Conservation (phyloP, 495 filamentous ascomycete species). For the Annulohypoxylon bovei region DNA sequence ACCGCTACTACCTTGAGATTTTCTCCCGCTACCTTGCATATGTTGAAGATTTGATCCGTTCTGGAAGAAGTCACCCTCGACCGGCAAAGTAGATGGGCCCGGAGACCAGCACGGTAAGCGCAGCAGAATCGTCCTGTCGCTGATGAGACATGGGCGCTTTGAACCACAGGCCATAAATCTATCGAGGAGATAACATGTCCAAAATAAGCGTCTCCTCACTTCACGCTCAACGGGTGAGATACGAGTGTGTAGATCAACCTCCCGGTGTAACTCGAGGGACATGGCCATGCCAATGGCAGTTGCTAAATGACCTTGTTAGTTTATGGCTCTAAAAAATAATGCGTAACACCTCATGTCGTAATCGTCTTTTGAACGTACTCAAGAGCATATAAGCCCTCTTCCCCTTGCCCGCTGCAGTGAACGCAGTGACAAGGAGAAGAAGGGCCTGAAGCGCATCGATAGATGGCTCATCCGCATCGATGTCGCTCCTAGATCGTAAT, state of each 20-base stretch:
- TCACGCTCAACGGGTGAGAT: slow-evolving; percentile 73
- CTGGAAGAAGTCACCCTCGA: slow-evolving; percentile 81
- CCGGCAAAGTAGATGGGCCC: slow-evolving; percentile 61
- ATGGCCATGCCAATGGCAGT: slow-evolving; percentile 83
- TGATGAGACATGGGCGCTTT: slow-evolving; percentile 77
- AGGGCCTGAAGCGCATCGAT: slow-evolving; percentile 79
- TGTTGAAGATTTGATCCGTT: slow-evolving; percentile 77
- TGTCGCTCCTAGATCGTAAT: slow-evolving; percentile 68
- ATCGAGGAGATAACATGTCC: slow-evolving; percentile 86
- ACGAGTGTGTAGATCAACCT: slow-evolving; percentile 67
- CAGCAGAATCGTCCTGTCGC: slow-evolving; percentile 76
- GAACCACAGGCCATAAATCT: slow-evolving; percentile 81
- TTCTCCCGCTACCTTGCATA: slow-evolving; percentile 70
- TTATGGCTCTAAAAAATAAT: too few relatives aligned
- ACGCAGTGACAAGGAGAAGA: slow-evolving; percentile 77
- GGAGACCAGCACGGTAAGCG: slow-evolving; percentile 76
- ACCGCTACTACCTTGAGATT: slow-evolving; percentile 72
- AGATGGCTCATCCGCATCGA: slow-evolving; percentile 81
- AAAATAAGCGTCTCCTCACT: slow-evolving; percentile 78
- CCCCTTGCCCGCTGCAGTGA: slow-evolving; percentile 78
- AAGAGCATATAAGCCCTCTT: slow-evolving; percentile 89
- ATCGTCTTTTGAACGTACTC: slow-evolving; percentile 61
- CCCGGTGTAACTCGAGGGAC: slow-evolving; percentile 78
- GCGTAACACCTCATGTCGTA: too few relatives aligned
- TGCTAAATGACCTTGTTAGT: slow-evolving; percentile 56